These are phyloP conservation scores for Dothiorella sarmentorum DNA, from an alignment of 2,329 filamentous ascomycete species.

Conservation along the genomic window DNA sequence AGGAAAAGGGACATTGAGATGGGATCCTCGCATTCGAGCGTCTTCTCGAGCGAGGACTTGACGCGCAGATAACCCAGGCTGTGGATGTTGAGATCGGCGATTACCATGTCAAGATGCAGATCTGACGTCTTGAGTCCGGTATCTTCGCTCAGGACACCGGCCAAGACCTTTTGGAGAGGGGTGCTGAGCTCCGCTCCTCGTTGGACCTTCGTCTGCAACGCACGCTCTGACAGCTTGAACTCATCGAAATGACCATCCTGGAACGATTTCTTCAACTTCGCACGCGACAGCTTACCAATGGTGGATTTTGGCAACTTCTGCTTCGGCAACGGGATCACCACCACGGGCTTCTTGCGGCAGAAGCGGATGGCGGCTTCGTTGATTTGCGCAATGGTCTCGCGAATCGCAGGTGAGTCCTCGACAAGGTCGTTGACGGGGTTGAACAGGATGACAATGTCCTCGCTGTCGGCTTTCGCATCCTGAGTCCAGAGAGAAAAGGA, in stretches of 20 bases:
- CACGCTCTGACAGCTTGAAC: conserved; percentile 1
- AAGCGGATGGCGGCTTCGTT: conserved; percentile 15
- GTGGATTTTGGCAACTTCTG: conserved; percentile 16
- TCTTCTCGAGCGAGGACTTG: conserved; percentile 16
- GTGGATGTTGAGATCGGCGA: conserved; percentile 11
- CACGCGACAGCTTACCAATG: conserved; percentile 14
- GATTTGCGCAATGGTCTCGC: not conserved
- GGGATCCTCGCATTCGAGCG: conserved; percentile 7
- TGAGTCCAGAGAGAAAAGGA: conserved; percentile 16
- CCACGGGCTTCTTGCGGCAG: conserved; percentile 7
- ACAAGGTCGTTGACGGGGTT: conserved; percentile 1
- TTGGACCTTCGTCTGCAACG: not conserved
- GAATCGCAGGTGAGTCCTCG: conserved; percentile 5
- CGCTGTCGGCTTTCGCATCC: conserved; percentile 7
- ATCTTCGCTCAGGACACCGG: not conserved
- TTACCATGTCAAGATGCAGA: not conserved
- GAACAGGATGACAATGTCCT: conserved; percentile 15
- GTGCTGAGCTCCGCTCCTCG: not conserved
- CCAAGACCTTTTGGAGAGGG: conserved; percentile 13
- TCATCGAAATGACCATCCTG: conserved; percentile 6
- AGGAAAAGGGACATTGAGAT: conserved; percentile 14
- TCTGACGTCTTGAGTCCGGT: conserved; percentile 8
- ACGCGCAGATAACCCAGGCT: conserved; percentile 15
- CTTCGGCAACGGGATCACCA: conserved; percentile 13
- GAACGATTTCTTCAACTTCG: conserved; percentile 16